Evolutionary conservation across 805 yeast genomes (phyloP), one percentile per base, ranked within the genome.

Genomic region (Lipomyces sp.): DNA sequence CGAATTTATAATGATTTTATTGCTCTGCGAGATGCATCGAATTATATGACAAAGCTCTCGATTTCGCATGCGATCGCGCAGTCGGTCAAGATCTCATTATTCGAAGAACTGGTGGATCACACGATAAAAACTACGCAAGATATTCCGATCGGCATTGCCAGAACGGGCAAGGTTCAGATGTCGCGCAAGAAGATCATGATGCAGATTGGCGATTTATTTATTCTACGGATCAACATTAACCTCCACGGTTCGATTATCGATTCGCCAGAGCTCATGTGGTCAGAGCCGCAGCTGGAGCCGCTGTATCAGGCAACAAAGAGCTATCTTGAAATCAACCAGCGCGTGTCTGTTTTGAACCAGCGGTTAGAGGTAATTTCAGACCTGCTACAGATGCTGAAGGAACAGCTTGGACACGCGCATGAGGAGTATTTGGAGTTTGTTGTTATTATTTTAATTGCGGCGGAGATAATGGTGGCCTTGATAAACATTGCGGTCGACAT

Each of bases 241-340:
- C 69, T 80, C 64, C 83, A 80, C 60, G 84, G 84, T 24, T 79
- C 82, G 18, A 96, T 95, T 34, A 81, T 95, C 68, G 99, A 95
- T 77, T 90, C 97, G 1, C 99, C 99, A 0, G 99, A 95, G 77
- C 85, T 95, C 65, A 92, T 95, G 97, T 95, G 99, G 99, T 87
- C 98, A 0, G 98, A 95, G 77, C 99, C 99, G 1, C 97, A 93
- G 75, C 81, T 95, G 68, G 99, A 95, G 76, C 99, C 99, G 0
- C 92, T 94, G 62, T 95, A 95, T 78, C 98, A 93, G 77, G 98
- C 98, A 0, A 92, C 97, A 1, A 86, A 98, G 76, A 62, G 67
- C 2, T 94, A 94, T 77, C 78, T 95, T 69, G 99, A 95, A 75
- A 95, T 95, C 73, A 93, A 93, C 75, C 98, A 94, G 78, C 81